A percentile compares a stretch with the other conserved stretches of the same genome.
Conservation (phyloP, 768 basidiomycete genomes). For the Sporobolomyces phaffii region DNA sequence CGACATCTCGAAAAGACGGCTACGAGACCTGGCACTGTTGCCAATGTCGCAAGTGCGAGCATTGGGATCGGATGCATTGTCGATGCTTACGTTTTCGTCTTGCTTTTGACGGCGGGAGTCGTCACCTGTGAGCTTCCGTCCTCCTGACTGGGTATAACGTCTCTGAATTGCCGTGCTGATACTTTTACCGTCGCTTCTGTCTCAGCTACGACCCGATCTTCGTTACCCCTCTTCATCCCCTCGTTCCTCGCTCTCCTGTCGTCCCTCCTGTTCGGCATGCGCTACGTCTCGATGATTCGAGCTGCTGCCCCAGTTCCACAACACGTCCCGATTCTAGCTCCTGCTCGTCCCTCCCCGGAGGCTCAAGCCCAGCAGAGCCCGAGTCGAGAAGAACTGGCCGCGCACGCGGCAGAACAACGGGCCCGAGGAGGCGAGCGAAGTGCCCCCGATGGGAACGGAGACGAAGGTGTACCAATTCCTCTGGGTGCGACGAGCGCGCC, state of each 20-base stretch:
- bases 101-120: constrained; percentile 24
- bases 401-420: not conserved
- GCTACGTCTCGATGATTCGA: constrained; percentile 38
- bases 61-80: constrained; percentile 24
- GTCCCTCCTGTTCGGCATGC: constrained; percentile 40
- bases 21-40: constrained; percentile 2
- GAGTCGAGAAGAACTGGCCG: constrained; percentile 11
- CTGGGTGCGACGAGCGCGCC: not conserved
- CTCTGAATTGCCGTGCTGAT: too few relatives aligned
- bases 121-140: not conserved
- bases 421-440: not conserved
- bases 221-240: constrained; percentile 34
- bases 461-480: not conserved
- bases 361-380: too few relatives aligned
- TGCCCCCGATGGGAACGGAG: not conserved
- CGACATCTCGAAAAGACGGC: constrained; percentile 38
- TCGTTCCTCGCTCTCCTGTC: constrained; percentile 40
- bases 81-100: constrained; percentile 39
- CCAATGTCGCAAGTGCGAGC: constrained; percentile 8
- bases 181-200: too few relatives aligned
- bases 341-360: not conserved
- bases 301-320: constrained; percentile 23
- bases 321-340: not conserved
- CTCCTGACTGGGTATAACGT: too few relatives aligned
- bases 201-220: constrained; percentile 28